Conservation (phyloP, 495 filamentous ascomycete species). For the Podospora tetraspora region DNA sequence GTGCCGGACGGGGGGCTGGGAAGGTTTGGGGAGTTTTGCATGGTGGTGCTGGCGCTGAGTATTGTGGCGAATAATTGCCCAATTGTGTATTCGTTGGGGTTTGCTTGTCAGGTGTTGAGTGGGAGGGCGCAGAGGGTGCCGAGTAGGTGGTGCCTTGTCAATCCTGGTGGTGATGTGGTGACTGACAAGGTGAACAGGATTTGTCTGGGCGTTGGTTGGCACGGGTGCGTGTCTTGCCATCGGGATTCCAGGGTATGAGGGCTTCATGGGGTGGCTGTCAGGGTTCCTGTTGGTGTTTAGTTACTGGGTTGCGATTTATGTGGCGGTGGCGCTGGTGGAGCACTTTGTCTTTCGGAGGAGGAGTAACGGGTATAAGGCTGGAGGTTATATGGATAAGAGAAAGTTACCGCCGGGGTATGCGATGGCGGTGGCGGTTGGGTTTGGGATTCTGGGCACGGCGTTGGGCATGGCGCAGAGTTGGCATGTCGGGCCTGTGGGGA, state of each 20-base stretch:
- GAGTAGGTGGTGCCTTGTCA: constrained; percentile 15
- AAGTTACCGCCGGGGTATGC: constrained; percentile 68
- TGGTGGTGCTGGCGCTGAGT: constrained; percentile 71
- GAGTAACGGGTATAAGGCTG: constrained; percentile 55
- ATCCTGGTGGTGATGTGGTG: not conserved
- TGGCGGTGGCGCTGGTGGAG: constrained; percentile 63
- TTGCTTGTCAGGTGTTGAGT: constrained; percentile 68
- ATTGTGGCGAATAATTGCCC: constrained; percentile 85
- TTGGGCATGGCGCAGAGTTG: constrained; percentile 74
- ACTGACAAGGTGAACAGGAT: constrained; percentile 34
- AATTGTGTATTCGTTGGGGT: constrained; percentile 78
- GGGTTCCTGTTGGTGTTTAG: constrained; percentile 78
- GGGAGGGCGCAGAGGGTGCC: constrained; percentile 62
- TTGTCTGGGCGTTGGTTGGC: constrained; percentile 66
- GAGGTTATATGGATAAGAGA: constrained; percentile 53
- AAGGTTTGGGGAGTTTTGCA: constrained; percentile 74
- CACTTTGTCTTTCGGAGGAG: constrained; percentile 73
- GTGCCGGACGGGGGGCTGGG: constrained; percentile 53
- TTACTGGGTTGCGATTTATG: constrained; percentile 84
- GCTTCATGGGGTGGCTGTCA: constrained; percentile 65
- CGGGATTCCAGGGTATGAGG: constrained; percentile 68
- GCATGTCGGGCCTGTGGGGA: constrained; percentile 68
- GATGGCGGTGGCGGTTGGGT: constrained; percentile 59
- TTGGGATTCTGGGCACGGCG: constrained; percentile 67
- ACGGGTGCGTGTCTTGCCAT: constrained; percentile 69